phyloP scores from a whole-genome alignment of 306 rosid species.

The Styphnolobium japonicum region DNA sequence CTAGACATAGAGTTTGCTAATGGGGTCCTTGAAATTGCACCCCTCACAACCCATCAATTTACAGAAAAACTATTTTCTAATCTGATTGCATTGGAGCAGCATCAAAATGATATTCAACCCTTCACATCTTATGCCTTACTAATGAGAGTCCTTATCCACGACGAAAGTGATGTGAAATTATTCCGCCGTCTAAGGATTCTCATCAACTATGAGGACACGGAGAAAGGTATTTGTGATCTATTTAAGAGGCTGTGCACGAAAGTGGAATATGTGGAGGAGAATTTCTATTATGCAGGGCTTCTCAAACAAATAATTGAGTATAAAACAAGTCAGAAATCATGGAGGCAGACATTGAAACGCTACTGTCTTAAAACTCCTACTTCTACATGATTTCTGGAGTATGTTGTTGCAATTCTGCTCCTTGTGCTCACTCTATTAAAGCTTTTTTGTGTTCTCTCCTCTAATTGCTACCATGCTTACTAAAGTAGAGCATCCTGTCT shows the following conservation, averaged over 20 bases:
- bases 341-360: conserved; percentile 7
- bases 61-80: conserved; percentile 41
- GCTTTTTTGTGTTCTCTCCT: conserved; percentile 37
- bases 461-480: conserved; percentile 14
- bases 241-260: conserved; percentile 26
- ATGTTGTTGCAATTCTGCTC: conserved; percentile 13
- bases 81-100: conserved; percentile 51
- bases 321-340: not conserved
- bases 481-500: not conserved
- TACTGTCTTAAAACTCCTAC: not conserved
- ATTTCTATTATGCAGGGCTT: conserved; percentile 39
- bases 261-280: not conserved
- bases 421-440: conserved; percentile 31
- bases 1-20: conserved; percentile 43
- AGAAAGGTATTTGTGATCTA: conserved; percentile 13
- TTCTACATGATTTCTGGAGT: not conserved
- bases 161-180: conserved; percentile 35
- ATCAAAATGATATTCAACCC: conserved; percentile 29
- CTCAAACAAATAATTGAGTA: conserved; percentile 23
- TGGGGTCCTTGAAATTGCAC: conserved; percentile 51
- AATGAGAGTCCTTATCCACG: conserved; percentile 30
- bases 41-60: conserved; percentile 11
- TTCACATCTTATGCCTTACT: conserved; percentile 49
- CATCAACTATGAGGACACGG: not conserved
- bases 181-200: conserved; percentile 33